phyloP scores from a whole-genome alignment of 805 yeast species.

The Starmera quercuum region DNA sequence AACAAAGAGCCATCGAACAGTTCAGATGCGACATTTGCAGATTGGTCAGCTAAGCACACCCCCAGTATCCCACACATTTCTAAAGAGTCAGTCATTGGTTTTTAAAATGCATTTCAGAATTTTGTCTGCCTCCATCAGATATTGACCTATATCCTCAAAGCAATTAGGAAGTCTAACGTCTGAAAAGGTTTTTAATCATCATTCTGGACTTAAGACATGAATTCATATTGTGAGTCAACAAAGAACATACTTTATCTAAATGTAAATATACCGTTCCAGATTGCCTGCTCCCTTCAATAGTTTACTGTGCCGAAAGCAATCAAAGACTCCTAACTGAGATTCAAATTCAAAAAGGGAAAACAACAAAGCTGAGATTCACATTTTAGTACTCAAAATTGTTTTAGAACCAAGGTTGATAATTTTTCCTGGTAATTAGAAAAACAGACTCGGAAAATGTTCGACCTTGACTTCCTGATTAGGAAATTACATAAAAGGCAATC shows the following conservation, averaged over 20 bases:
- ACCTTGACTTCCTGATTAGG: not conserved
- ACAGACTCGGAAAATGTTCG: too few species aligned
- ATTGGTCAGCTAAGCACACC: slow-evolving; percentile 70
- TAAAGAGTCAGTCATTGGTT: not conserved
- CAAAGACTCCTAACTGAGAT: too few species aligned
- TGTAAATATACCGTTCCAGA: too few species aligned
- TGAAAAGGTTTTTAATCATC: slow-evolving; percentile 16
- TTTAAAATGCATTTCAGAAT: too few species aligned
- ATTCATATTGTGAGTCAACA: too few species aligned
- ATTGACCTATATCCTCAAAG: slow-evolving; percentile 18
- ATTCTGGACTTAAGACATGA: not conserved
- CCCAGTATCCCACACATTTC: slow-evolving; percentile 95
- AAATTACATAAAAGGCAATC: not conserved
- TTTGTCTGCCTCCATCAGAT: slow-evolving; percentile 7
- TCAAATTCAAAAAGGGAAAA: too few species aligned
- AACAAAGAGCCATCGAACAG: slow-evolving; percentile 87
- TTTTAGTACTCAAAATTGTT: too few species aligned
- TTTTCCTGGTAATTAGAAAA: too few species aligned
- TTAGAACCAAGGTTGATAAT: too few species aligned
- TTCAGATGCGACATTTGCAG: slow-evolving; percentile 75
- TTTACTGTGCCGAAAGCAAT: too few species aligned
- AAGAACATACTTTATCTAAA: not conserved
- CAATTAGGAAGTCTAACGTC: slow-evolving; percentile 26
- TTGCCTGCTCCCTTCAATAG: too few species aligned
- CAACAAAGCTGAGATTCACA: too few species aligned